A percentile compares a stretch with the other conserved stretches of the same genome.
phyloP scores from a whole-genome alignment of 305 asterid species.

The Plantago lanceolata region DNA sequence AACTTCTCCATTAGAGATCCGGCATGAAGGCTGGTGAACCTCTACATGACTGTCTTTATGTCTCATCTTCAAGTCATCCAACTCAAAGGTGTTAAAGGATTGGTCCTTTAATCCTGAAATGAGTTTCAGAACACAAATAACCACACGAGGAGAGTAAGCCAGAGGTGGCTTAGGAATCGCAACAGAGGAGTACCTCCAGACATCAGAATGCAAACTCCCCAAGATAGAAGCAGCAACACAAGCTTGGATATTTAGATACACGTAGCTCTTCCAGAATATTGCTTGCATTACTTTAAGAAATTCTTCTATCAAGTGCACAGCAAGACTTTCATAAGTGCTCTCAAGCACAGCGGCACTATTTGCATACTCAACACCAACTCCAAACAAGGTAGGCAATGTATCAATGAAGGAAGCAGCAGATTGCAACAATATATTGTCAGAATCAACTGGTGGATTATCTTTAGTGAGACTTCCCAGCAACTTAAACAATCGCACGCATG shows the following conservation, averaged over 20 bases:
- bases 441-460: conserved; percentile 48
- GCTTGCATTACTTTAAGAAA: conserved; percentile 69
- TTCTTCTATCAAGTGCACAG: conserved; percentile 68
- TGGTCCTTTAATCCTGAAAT: conserved; percentile 60
- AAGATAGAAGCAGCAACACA: conserved; percentile 63
- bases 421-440: conserved; percentile 57
- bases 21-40: conserved; percentile 49
- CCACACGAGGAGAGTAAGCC: conserved; percentile 82
- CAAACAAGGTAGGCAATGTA: conserved; percentile 55
- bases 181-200: conserved; percentile 54
- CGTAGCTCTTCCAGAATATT: conserved; percentile 46
- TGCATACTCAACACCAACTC: conserved; percentile 56
- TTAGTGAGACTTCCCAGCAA: conserved; percentile 58
- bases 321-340: conserved; percentile 62
- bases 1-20: conserved; percentile 36
- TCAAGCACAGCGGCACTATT: conserved; percentile 54
- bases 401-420: conserved; percentile 62
- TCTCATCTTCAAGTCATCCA: conserved; percentile 41
- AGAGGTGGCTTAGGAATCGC: conserved; percentile 56
- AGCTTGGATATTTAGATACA: conserved; percentile 65
- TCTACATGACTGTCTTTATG: conserved; percentile 27
- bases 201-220: conserved; percentile 52
- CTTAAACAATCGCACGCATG: conserved; percentile 64
- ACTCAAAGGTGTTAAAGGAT: conserved; percentile 38
- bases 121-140: conserved; percentile 62